phyloP scores from a whole-genome alignment of 78 protist species.

The Dictyostelium discoideum region DNA sequence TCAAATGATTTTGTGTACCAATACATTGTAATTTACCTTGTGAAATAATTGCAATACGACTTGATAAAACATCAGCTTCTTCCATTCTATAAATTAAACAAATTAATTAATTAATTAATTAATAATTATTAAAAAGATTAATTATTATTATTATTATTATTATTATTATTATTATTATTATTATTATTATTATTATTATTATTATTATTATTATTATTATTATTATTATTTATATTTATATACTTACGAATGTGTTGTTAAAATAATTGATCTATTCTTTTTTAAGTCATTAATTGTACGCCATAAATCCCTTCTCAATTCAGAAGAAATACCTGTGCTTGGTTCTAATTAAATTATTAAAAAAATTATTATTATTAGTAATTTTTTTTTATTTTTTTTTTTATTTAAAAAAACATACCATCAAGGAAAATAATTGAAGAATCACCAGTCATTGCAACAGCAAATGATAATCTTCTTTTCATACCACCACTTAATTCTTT shows the following conservation, averaged over 20 bases:
- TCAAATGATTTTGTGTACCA: constrained; percentile 86
- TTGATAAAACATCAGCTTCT: constrained; percentile 87
- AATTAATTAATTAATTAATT: background rate
- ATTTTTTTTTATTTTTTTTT: background rate
- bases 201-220: no score
- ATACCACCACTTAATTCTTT: constrained; percentile 92
- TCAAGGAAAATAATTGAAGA: constrained; percentile 79
- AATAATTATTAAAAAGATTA: background rate
- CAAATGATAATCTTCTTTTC: constrained; percentile 90
- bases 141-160: no score
- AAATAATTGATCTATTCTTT: constrained; percentile 51
- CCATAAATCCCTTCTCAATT: constrained; percentile 87
- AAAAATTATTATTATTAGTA: no score
- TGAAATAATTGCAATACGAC: constrained; percentile 89
- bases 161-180: no score
- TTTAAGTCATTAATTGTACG: constrained; percentile 58
- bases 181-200: no score
- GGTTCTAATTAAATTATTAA: background rate
- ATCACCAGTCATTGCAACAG: constrained; percentile 87
- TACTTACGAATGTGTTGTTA: constrained; percentile 64
- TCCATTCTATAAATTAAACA: constrained; percentile 42
- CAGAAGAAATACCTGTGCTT: constrained; percentile 91
- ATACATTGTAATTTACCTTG: constrained; percentile 83
- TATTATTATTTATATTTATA: background rate
- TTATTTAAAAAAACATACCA: background rate